Base-by-base conservation (phyloP, 176 grass and related monocot genomes). In the Chloris gayana region DNA sequence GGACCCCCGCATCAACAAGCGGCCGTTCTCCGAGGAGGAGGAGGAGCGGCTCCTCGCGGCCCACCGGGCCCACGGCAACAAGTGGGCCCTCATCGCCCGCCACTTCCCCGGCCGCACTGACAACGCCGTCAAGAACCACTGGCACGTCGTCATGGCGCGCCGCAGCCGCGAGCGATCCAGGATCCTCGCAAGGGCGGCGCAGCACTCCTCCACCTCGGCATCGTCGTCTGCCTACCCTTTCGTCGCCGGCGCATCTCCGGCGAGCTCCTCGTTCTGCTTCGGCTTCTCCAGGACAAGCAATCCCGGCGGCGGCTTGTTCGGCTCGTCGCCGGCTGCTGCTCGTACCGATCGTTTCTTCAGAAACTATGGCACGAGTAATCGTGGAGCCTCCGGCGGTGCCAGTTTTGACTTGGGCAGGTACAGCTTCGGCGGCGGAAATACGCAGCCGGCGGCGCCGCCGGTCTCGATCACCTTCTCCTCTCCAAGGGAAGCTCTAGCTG, bases 91-190 rank as follows among this genome's bases (percentile, higher is more conserved):
- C 80, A 94, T 97, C 76, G 84, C 94, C 22, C 89, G 89, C 72
- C 89, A 86, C 56, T 91, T 97, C 53, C 91, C 94, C 5, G 94
- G 94, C 37, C 84, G 94, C 39, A 97, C 94, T 0, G 94, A 97
- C 79, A 97, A 97, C 83, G 84, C 94, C n/a, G 82, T 97, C 57
- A 97, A 97, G 86, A 97, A 97, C 75, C 94, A 97, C 56, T 94
- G 94, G 91, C 94, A 97, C 31, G 91, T 97, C 46, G 71, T 97
- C 84, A 87, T 93, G 89, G 94, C 94, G 2, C 91, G 94, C 12
- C 91, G 83, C 73, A 69, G 85, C 78, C 84, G 91, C 37, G 86
- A 91, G 22, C 84, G 82, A 53, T 88, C 78, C 54, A 59, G 74
- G 44, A 74, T 86, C 30, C 82, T 82, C 13, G 31, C 76, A 9